phyloP scores from a whole-genome alignment of 805 yeast genomes.

The Peterozyma toletana region DNA sequence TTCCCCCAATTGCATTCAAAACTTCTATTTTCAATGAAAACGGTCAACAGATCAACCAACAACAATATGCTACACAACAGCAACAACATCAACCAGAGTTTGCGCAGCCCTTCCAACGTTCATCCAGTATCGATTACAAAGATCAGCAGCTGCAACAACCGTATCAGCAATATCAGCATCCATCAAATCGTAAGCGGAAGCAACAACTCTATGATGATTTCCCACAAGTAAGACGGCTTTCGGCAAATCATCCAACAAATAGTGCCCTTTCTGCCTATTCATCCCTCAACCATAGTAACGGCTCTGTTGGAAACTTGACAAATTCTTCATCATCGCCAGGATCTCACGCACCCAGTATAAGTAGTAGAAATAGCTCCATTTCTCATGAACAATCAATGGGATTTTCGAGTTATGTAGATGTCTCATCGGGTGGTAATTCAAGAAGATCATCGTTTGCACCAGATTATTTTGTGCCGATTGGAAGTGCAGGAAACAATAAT shows the following conservation, averaged over 20 bases:
- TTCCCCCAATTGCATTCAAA: constrained; percentile 9
- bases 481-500: background rate
- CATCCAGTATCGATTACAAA: constrained; percentile 11
- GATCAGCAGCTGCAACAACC: constrained; percentile 7
- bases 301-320: background rate
- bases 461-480: background rate
- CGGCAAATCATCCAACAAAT: background rate
- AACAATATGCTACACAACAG: constrained; percentile 5
- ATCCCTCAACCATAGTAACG: background rate
- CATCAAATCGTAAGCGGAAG: constrained; percentile 1
- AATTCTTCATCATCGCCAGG: constrained; percentile 17
- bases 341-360: constrained; percentile 17
- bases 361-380: constrained; percentile 23
- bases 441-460: constrained; percentile 18
- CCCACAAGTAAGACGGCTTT: background rate
- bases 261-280: background rate
- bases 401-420: constrained; percentile 8
- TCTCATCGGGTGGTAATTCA: constrained; percentile 15
- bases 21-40: constrained; percentile 10
- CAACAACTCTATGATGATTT: background rate
- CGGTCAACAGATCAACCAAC: constrained; percentile 6
- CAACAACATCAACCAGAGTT: constrained; percentile 10
- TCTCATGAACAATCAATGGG: constrained; percentile 21
- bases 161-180: constrained; percentile 10
- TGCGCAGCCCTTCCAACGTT: constrained; percentile 6